Percentiles rank a stretch among this genome's conserved stretches.
These are phyloP conservation scores for Populus alba DNA, from an alignment of 345 rosid genomes.

Conservation along the genomic window DNA sequence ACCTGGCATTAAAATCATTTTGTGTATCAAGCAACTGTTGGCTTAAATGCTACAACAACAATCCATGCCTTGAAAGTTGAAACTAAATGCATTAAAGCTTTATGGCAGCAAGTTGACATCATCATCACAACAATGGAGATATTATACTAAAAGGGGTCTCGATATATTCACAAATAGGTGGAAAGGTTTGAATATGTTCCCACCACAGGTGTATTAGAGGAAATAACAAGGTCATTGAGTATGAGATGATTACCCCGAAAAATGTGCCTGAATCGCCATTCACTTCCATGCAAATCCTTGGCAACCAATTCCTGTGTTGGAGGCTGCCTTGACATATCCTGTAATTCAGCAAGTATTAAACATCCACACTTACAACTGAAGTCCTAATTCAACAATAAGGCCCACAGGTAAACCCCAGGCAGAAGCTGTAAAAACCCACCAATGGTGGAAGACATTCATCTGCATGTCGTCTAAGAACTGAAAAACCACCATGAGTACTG, in stretches of 20 bases:
- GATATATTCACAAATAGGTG: not conserved
- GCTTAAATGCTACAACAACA: not conserved
- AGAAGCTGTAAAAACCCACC: constrained; percentile 30
- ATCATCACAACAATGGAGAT: not conserved
- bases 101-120: not conserved
- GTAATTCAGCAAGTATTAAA: not conserved
- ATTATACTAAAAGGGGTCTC: not conserved
- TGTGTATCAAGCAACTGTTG: not conserved
- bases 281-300: constrained; percentile 59
- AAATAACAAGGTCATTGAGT: not conserved
- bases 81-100: not conserved
- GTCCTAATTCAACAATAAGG: not conserved
- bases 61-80: not conserved
- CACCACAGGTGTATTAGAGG: not conserved
- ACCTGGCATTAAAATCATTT: constrained; percentile 32
- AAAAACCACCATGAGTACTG: constrained; percentile 69
- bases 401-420: not conserved
- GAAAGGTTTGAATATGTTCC: not conserved
- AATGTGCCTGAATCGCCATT: constrained; percentile 63
- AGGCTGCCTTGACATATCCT: constrained; percentile 67
- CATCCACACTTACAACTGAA: not conserved
- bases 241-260: constrained; percentile 37
- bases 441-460: constrained; percentile 63
- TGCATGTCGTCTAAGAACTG: constrained; percentile 59
- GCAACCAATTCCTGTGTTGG: constrained; percentile 65